A percentile compares a stretch with the other conserved stretches of the same genome.
These are phyloP conservation scores for Phaeophleospora eucalypticola DNA, from an alignment of 2,329 filamentous ascomycete genomes.

Conservation along the genomic window DNA sequence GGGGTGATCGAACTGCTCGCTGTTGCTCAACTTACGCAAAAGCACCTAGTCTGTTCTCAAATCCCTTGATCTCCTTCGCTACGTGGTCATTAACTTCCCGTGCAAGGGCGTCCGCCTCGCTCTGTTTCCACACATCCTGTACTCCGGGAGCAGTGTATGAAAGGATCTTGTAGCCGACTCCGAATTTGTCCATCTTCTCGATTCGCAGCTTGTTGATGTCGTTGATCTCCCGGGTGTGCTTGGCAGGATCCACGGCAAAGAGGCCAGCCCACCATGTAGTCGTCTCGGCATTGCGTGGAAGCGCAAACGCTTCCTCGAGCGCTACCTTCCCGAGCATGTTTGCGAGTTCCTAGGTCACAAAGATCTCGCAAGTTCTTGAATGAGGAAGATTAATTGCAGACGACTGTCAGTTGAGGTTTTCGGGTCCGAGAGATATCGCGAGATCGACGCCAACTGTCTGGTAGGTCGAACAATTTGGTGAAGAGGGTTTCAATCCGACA, in stretches of 20 bases:
- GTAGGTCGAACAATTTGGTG: background rate
- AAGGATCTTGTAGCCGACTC: conserved; percentile 47
- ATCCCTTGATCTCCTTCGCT: conserved; percentile 39
- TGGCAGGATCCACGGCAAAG: conserved; percentile 57
- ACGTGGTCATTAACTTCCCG: conserved; percentile 48
- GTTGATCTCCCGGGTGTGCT: conserved; percentile 54
- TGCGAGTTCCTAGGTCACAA: background rate
- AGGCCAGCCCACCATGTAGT: conserved; percentile 59
- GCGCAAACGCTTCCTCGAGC: conserved; percentile 59
- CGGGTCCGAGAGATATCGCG: background rate
- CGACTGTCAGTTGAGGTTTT: too few species aligned
- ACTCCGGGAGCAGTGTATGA: conserved; percentile 48
- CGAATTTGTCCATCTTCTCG: conserved; percentile 43
- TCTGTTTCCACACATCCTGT: conserved; percentile 44
- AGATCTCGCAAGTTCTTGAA: too few species aligned
- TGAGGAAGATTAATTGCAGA: too few species aligned
- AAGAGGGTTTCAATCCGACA: too few species aligned
- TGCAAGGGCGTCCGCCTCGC: conserved; percentile 43
- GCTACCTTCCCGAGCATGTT: conserved; percentile 58
- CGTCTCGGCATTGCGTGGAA: conserved; percentile 56
- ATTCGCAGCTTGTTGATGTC: conserved; percentile 44
- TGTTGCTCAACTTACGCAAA: conserved; percentile 34
- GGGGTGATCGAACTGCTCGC: background rate
- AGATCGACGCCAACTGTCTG: background rate
- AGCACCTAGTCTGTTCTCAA: conserved; percentile 42